phyloP scores from a whole-genome alignment of 1,284 basidiomycete genomes.

The Mycosarcoma maydis region DNA sequence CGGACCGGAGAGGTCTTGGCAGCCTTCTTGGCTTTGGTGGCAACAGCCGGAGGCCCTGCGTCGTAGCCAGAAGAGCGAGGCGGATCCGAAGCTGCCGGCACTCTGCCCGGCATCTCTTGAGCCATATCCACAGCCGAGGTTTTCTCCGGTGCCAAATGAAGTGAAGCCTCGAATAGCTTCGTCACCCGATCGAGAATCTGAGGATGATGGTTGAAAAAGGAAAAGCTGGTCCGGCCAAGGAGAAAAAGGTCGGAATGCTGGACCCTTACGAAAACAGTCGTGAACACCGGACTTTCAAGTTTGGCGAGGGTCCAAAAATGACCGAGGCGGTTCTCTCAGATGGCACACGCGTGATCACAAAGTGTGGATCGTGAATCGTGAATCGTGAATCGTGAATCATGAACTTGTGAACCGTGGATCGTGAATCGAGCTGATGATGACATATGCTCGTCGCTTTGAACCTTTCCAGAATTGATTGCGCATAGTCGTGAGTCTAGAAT shows the following conservation, averaged over 20 bases:
- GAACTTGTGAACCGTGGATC: no score
- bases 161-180: background rate
- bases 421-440: no score
- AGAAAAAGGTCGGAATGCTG: background rate
- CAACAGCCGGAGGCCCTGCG: background rate
- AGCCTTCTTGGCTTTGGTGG: conserved; percentile 7
- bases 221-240: background rate
- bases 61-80: background rate
- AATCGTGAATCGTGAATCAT: no score
- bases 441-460: no score
- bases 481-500: no score
- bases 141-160: no score
- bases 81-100: background rate
- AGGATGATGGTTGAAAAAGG: background rate
- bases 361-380: no score
- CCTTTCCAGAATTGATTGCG: no score
- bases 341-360: no score
- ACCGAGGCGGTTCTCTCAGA: no score
- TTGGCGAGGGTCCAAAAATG: no score
- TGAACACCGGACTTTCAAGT: no score
- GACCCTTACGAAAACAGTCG: background rate
- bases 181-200: background rate
- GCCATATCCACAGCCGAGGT: conserved; percentile 17
- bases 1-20: conserved; percentile 70
- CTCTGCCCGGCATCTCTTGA: background rate